Percentiles rank a stretch among this genome's conserved stretches.
These are phyloP conservation scores for Paramyrothecium sp. DNA, from an alignment of 2,329 filamentous ascomycete species.

Conservation along the genomic window DNA sequence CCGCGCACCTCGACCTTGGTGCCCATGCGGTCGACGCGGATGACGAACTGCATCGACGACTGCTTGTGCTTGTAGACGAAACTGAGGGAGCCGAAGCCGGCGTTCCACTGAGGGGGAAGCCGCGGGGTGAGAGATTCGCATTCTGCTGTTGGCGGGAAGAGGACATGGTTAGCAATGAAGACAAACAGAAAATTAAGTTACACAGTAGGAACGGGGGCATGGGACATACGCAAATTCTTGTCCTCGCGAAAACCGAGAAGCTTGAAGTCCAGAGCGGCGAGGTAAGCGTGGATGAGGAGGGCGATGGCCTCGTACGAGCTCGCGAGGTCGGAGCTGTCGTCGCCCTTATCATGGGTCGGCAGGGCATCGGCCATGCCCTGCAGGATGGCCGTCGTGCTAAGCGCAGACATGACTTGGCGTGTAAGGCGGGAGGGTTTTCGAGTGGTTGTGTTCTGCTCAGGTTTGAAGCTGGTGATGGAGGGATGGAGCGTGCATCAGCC, in stretches of 20 bases:
- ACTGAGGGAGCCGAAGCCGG: constrained; percentile 65
- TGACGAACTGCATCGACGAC: constrained; percentile 78
- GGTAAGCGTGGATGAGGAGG: constrained; percentile 79
- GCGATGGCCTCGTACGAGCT: constrained; percentile 80
- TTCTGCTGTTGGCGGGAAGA: constrained; percentile 25
- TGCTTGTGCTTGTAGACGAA: constrained; percentile 88
- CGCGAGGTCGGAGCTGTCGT: constrained; percentile 61
- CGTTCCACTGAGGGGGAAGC: constrained; percentile 80
- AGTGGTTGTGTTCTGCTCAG: background rate
- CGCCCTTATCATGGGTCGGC: constrained; percentile 50
- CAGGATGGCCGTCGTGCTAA: constrained; percentile 40
- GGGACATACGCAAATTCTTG: constrained; percentile 61
- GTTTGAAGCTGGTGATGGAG: background rate
- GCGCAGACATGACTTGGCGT: constrained; percentile 18
- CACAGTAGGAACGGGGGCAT: background rate
- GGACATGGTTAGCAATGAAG: constrained; percentile 5
- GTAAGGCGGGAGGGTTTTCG: background rate
- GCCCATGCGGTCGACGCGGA: constrained; percentile 81
- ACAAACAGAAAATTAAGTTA: background rate
- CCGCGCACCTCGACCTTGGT: constrained; percentile 81
- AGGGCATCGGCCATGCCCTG: constrained; percentile 59
- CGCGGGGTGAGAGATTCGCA: constrained; percentile 57
- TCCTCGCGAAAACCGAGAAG: constrained; percentile 84
- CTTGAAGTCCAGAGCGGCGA: constrained; percentile 77
- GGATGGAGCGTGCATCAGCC: background rate